These are phyloP conservation scores for Wickerhamomyces xylosicus DNA, from an alignment of 805 yeast species.

Conservation along the genomic window DNA sequence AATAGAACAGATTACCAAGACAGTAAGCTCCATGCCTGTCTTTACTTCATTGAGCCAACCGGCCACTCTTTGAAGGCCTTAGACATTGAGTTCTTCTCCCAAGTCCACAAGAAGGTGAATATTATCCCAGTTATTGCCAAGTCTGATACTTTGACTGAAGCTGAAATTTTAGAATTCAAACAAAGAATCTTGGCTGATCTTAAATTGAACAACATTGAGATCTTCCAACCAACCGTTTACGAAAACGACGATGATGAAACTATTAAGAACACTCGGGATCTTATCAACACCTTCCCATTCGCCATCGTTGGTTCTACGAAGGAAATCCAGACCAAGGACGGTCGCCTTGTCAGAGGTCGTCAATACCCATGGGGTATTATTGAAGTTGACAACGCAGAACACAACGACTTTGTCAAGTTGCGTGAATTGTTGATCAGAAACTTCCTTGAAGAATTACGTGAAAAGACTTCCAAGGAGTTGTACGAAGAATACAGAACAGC, in stretches of 20 bases:
- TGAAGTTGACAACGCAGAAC: slow-evolving; percentile 90
- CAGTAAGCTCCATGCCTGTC: slow-evolving; percentile 83
- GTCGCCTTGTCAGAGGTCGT: slow-evolving; percentile 81
- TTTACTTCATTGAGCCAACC: slow-evolving; percentile 94
- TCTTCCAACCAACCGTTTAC: slow-evolving; percentile 69
- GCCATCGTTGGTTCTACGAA: slow-evolving; percentile 89
- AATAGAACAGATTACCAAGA: slow-evolving; percentile 56
- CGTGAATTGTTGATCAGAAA: slow-evolving; percentile 84
- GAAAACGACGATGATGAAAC: slow-evolving; percentile 50
- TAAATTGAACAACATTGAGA: slow-evolving; percentile 56
- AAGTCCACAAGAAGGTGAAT: slow-evolving; percentile 83
- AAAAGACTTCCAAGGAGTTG: slow-evolving; percentile 61
- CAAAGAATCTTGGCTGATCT: slow-evolving; percentile 70
- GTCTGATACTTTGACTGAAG: slow-evolving; percentile 85
- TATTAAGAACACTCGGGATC: slow-evolving; percentile 47
- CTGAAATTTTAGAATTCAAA: slow-evolving; percentile 72
- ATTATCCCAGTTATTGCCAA: slow-evolving; percentile 92
- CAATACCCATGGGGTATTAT: slow-evolving; percentile 95
- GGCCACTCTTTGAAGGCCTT: slow-evolving; percentile 87
- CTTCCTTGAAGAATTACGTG: slow-evolving; percentile 89
- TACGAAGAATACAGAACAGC: slow-evolving; percentile 87
- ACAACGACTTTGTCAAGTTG: slow-evolving; percentile 83
- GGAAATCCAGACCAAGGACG: slow-evolving; percentile 59
- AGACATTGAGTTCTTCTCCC: slow-evolving; percentile 81
- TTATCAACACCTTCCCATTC: slow-evolving; percentile 72